Percentiles rank a stretch among this genome's conserved stretches.
These are phyloP conservation scores for Cyclotella baltica DNA, from an alignment of 108 stramenopile genomes.

Conservation along the genomic window DNA sequence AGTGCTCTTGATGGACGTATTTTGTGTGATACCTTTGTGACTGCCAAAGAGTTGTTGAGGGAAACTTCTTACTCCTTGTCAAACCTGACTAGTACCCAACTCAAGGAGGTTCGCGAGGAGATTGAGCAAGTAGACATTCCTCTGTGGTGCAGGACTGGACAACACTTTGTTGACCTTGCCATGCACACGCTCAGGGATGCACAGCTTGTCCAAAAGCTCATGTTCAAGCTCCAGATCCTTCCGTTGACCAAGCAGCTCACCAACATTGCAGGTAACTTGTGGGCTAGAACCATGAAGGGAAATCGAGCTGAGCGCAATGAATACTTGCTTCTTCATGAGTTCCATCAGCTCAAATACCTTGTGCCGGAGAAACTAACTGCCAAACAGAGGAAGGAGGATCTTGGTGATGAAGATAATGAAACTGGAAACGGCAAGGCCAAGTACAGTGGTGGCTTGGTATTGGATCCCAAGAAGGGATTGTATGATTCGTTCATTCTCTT, in stretches of 20 bases:
- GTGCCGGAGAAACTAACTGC: constrained; percentile 88
- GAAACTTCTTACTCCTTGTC: constrained; percentile 96
- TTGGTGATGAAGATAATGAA: constrained; percentile 31
- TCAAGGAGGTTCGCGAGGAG: constrained; percentile 77
- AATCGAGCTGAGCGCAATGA: constrained; percentile 99
- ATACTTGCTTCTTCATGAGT: constrained; percentile 98
- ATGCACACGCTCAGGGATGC: constrained; percentile 92
- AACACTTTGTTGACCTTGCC: constrained; percentile 85
- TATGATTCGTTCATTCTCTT: constrained; percentile 99
- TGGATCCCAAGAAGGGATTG: constrained; percentile 99
- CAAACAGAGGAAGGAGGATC: constrained; percentile 61
- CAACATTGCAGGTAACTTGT: constrained; percentile 96
- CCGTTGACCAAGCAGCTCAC: constrained; percentile 98
- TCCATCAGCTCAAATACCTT: constrained; percentile 95
- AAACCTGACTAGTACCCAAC: constrained; percentile 82
- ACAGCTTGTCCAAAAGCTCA: constrained; percentile 91
- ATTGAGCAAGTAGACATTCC: constrained; percentile 96
- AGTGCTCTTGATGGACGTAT: constrained; percentile 91
- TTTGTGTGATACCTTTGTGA: constrained; percentile 95
- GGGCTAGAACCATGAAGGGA: constrained; percentile 94
- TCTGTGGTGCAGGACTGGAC: constrained; percentile 72
- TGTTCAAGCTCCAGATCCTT: constrained; percentile 95
- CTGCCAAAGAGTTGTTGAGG: constrained; percentile 93
- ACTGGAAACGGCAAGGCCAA: constrained; percentile 79
- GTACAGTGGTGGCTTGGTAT: constrained; percentile 97